Conservation (phyloP, 2,329 filamentous ascomycete species). For the Botrytis paeoniae region DNA sequence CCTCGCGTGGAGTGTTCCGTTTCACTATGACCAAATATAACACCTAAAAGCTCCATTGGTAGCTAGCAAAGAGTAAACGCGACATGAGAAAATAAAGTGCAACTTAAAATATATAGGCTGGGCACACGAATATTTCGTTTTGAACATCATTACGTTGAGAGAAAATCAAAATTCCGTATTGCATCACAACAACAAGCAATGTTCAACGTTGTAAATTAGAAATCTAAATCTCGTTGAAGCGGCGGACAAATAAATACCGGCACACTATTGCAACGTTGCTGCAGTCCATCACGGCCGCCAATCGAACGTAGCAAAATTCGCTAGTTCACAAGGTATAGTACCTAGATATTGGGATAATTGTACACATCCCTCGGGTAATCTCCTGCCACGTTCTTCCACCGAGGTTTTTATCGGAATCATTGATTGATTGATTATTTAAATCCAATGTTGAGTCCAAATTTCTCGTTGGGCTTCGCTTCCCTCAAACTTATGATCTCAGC, state of each 20-base stretch:
- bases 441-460: slow-evolving; percentile 78
- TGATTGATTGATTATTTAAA: slow-evolving; percentile 41
- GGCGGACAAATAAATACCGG: slow-evolving; percentile 14
- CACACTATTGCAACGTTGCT: slow-evolving; percentile 16
- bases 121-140: slow-evolving; percentile 1
- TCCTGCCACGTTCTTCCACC: slow-evolving; percentile 2
- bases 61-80: not conserved
- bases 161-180: not conserved
- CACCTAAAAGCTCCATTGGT: not conserved
- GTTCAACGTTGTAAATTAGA: not conserved
- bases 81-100: not conserved
- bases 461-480: slow-evolving; percentile 58
- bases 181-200: slow-evolving; percentile 9
- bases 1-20: not conserved
- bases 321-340: not conserved
- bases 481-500: slow-evolving; percentile 30
- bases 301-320: slow-evolving; percentile 7
- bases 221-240: not conserved
- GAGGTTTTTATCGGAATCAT: not conserved
- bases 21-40: not conserved
- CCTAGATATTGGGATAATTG: slow-evolving; percentile 8
- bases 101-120: slow-evolving; percentile 1
- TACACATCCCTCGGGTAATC: slow-evolving; percentile 1
- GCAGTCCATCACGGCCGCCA: slow-evolving; percentile 12
- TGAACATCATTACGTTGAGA: not conserved